Evolutionary conservation across 2,329 filamentous ascomycete genomes (phyloP).

Genomic region (Elsinoe arachidis): DNA sequence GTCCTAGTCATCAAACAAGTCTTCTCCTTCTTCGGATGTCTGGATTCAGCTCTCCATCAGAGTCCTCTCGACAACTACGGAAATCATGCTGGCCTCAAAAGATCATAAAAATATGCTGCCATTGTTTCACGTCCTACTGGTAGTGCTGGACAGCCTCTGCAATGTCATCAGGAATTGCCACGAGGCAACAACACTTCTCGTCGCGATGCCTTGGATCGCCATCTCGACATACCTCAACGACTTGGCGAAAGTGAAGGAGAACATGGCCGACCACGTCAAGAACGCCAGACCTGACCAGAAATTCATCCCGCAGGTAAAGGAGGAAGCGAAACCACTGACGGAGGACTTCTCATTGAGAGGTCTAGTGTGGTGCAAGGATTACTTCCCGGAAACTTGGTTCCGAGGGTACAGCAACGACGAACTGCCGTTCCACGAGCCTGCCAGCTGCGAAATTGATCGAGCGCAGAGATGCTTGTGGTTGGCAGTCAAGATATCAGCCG

Average conservation of each 20-base stretch:
- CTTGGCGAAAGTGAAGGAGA: conserved; percentile 32
- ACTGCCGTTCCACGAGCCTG: conserved; percentile 54
- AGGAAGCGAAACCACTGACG: conserved; percentile 48
- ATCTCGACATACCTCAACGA: conserved; percentile 47
- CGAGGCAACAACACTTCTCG: conserved; percentile 13
- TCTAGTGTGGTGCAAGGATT: conserved; percentile 50
- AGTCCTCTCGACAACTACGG: conserved; percentile 34
- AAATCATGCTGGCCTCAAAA: conserved; percentile 28
- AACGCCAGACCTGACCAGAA: conserved; percentile 26
- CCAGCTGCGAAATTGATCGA: conserved; percentile 50
- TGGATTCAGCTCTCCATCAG: conserved; percentile 29
- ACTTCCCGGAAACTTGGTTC: conserved; percentile 55
- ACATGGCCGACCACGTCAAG: conserved; percentile 30
- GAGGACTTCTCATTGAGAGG: conserved; percentile 63
- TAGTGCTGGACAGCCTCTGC: conserved; percentile 46
- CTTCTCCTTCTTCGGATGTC: background rate
- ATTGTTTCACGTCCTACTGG: conserved; percentile 54
- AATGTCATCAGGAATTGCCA: conserved; percentile 5
- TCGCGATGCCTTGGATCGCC: conserved; percentile 46
- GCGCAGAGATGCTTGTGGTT: conserved; percentile 39
- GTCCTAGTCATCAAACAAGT: background rate
- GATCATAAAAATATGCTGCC: conserved; percentile 42
- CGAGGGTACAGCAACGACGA: conserved; percentile 56
- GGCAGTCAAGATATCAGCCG: conserved; percentile 19
- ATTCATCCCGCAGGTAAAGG: conserved; percentile 36